phyloP scores from a whole-genome alignment of 441 rosid genomes.

The Aleurites moluccanus region DNA sequence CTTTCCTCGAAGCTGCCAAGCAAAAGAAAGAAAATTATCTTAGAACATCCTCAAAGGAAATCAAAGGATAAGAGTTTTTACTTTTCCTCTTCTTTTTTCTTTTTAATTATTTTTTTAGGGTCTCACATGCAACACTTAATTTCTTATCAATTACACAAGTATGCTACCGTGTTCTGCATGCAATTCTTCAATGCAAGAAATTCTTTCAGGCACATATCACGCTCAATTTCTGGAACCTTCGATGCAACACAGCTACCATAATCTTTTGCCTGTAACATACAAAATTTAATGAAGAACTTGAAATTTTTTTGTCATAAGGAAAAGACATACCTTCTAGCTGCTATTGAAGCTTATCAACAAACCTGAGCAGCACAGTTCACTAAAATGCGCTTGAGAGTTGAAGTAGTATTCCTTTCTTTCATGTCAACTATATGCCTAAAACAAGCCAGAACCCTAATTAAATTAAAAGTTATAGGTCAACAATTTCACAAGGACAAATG shows the following conservation, averaged over 20 bases:
- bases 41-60: conserved; percentile 15
- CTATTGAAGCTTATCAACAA: conserved; percentile 25
- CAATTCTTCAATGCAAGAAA: conserved; percentile 75
- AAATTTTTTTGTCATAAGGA: not conserved
- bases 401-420: conserved; percentile 73
- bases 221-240: conserved; percentile 80
- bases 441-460: not conserved
- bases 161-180: conserved; percentile 84
- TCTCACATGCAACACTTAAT: conserved; percentile 12
- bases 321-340: not conserved
- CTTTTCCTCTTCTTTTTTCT: not conserved
- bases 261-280: conserved; percentile 61
- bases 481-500: not conserved
- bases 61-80: conserved; percentile 9
- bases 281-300: conserved; percentile 4
- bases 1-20: conserved; percentile 62
- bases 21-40: conserved; percentile 22
- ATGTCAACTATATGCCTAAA: conserved; percentile 41
- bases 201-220: conserved; percentile 77
- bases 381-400: conserved; percentile 65
- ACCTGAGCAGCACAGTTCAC: conserved; percentile 84
- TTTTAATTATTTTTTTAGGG: conserved; percentile 3
- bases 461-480: not conserved
- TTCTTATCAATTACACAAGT: conserved; percentile 7
- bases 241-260: conserved; percentile 86